phyloP scores from a whole-genome alignment of 371 early-diverging fungal genomes.

The Mucor sp. region DNA sequence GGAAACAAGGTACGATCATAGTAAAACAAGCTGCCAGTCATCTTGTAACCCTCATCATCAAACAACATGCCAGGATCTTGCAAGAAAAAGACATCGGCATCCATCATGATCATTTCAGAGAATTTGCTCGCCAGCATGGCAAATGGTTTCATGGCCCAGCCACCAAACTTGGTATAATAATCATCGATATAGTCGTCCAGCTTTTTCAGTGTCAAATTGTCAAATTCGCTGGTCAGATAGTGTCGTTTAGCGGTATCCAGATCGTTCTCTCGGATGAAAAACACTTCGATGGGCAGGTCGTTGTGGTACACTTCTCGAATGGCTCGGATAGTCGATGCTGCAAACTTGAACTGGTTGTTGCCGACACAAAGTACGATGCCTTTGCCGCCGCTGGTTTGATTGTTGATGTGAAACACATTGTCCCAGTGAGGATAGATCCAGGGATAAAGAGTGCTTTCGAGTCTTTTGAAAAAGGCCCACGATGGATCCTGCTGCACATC shows the following conservation, averaged over 20 bases:
- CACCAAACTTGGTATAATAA: conserved; percentile 39
- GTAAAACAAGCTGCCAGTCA: conserved; percentile 57
- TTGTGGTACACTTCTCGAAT: conserved; percentile 59
- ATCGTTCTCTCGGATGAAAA: conserved; percentile 60
- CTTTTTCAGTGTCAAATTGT: conserved; percentile 41
- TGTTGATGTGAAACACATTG: conserved; percentile 31
- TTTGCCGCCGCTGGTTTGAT: conserved; percentile 20
- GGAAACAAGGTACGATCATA: conserved; percentile 53
- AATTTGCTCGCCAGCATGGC: conserved; percentile 62
- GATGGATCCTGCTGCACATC: conserved; percentile 10
- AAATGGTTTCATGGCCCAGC: conserved; percentile 64
- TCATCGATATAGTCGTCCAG: conserved; percentile 43
- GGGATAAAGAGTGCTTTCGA: conserved; percentile 29
- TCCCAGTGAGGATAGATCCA: conserved; percentile 32
- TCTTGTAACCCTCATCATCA: conserved; percentile 42
- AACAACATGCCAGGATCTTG: conserved; percentile 57
- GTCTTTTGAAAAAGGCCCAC: conserved; percentile 19
- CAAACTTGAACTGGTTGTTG: conserved; percentile 61
- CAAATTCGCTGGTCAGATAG: conserved; percentile 42
- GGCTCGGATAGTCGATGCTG: conserved; percentile 54
- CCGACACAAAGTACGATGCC: conserved; percentile 65
- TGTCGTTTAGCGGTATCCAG: conserved; percentile 34
- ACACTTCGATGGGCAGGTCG: conserved; percentile 69
- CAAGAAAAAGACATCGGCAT: conserved; percentile 70
- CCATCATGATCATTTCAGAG: conserved; percentile 59